Evolutionary conservation across 345 rosid species (phyloP).

Genomic region (Noccaea bulbosa): DNA sequence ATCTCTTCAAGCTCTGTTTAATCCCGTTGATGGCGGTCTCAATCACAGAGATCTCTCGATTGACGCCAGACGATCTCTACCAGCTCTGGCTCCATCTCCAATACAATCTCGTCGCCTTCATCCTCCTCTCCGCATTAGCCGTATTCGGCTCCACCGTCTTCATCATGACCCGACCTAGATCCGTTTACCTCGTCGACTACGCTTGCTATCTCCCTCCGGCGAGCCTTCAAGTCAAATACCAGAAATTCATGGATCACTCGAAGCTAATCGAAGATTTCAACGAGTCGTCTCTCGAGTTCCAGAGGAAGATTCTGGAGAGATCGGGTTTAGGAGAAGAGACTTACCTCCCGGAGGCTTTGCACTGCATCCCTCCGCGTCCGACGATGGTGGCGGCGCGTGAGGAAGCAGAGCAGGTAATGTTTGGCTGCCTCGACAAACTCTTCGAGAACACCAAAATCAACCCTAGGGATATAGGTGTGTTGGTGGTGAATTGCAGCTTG

Average conservation of each 20-base stretch:
- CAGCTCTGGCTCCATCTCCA: slow-evolving; percentile 87
- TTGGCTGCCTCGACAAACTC: slow-evolving; percentile 73
- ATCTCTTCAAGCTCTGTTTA: slow-evolving; percentile 71
- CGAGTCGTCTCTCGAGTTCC: slow-evolving; percentile 82
- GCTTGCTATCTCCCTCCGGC: slow-evolving; percentile 68
- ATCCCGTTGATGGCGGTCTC: slow-evolving; percentile 71
- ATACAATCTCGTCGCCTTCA: slow-evolving; percentile 73
- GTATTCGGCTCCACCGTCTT: slow-evolving; percentile 73
- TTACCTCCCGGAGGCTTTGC: slow-evolving; percentile 80
- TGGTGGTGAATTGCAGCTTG: slow-evolving; percentile 89
- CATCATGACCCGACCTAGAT: slow-evolving; percentile 82
- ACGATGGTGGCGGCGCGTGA: slow-evolving; percentile 87
- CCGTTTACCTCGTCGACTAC: slow-evolving; percentile 51
- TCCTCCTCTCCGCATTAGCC: slow-evolving; percentile 63
- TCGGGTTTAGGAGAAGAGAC: slow-evolving; percentile 97
- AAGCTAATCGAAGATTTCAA: slow-evolving; percentile 70
- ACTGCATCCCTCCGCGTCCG: slow-evolving; percentile 71
- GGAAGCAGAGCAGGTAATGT: slow-evolving; percentile 95
- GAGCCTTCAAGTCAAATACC: slow-evolving; percentile 54
- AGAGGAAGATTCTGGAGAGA: slow-evolving; percentile 75
- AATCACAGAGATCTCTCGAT: slow-evolving; percentile 58
- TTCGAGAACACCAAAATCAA: slow-evolving; percentile 70
- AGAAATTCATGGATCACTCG: slow-evolving; percentile 82
- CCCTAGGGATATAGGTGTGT: slow-evolving; percentile 82
- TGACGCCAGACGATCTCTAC: slow-evolving; percentile 63